Conservation (phyloP, 2,329 filamentous ascomycete species). For the Pyricularia pennisetigena region DNA sequence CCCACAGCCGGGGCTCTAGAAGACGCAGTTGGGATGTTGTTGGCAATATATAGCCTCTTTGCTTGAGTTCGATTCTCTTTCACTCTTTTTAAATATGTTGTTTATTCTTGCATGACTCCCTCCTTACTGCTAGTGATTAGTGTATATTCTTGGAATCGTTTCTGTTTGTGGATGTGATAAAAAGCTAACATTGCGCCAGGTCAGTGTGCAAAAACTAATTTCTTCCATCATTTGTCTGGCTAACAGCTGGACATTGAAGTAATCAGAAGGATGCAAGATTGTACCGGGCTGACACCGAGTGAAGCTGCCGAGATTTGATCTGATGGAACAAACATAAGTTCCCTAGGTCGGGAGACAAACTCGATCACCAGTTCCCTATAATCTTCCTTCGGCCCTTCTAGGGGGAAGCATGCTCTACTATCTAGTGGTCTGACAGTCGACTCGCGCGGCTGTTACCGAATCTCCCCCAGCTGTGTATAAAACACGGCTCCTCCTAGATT, state of each 20-base stretch:
- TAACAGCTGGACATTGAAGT: background rate
- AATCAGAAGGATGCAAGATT: background rate
- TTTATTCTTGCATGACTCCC: background rate
- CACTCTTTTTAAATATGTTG: background rate
- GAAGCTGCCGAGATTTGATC: background rate
- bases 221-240: background rate
- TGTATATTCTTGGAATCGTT: background rate
- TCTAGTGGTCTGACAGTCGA: background rate
- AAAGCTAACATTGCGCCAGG: background rate
- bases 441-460: background rate
- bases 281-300: background rate
- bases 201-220: background rate
- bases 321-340: background rate
- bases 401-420: background rate
- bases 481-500: background rate
- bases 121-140: background rate
- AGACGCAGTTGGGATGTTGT: background rate
- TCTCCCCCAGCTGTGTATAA: background rate
- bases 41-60: background rate
- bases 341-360: background rate
- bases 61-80: background rate
- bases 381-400: background rate
- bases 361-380: background rate
- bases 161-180: background rate
- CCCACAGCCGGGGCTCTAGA: background rate